Evolutionary conservation across 108 stramenopile genomes (phyloP), one percentile per base, ranked within the genome.

Genomic region (Pseudonitzschia multiseries): DNA sequence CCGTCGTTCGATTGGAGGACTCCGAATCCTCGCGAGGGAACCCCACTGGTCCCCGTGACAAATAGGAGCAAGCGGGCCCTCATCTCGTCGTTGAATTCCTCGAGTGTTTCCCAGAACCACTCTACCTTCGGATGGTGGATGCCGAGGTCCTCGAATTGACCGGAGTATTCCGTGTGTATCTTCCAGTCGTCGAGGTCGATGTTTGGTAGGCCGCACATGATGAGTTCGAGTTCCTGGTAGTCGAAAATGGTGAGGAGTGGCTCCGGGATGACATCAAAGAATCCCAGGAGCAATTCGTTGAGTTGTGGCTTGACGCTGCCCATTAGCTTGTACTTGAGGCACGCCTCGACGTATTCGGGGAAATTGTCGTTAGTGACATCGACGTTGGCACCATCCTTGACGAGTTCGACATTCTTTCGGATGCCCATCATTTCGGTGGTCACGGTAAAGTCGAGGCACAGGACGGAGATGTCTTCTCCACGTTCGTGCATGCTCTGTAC

Each of bases 31-130:
- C 95, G 85, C 20, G 97, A 76, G 8, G 99, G 99, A 10, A 99
- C 98, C 56, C 96, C 93, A 9, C 83, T 84, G 2, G 96, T 97
- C 48, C 96, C 96, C 2, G 98, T 99, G 10, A 96, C 97, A 81
- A 97, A 99, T 82, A 97, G 97, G 15, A 99, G 75, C 64, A 98
- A 86, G 8, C 95, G 88, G 14, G 99, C 98, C 65, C 82, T 81
- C 78, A 95, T 95, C 82, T 98, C 96, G 59, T 95, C 87, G 71
- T 91, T 87, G 79, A 97, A 96, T 28, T 95, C 91, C 18, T 94
- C 84, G 13, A 78, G 65, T 15, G 98, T 84, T 8, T 96, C 93
- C 99, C 99, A 99, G 81, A 99, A 98, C 98, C 97, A 98, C 33
- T 78, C 69, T 24, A 93, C 85, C 20, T 86, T 81, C 66, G 88